Base-by-base conservation (phyloP, 2,329 filamentous ascomycete genomes). In the Geosmithia flava region DNA sequence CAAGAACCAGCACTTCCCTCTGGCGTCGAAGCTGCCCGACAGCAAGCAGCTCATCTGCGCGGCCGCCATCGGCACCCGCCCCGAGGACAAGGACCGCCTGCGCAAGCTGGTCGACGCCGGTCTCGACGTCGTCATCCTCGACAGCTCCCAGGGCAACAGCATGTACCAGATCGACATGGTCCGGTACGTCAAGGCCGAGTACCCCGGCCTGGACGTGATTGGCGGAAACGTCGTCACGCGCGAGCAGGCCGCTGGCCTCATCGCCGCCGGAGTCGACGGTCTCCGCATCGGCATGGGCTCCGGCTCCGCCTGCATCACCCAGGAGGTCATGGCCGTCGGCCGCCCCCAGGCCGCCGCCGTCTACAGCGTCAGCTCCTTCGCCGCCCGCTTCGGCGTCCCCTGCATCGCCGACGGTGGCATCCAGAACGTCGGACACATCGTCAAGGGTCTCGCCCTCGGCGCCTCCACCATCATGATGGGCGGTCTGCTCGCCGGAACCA, bases 91-190 rank as follows among this genome's bases (percentile, higher is more conserved):
- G 75, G 67, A 73, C 50, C 83, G 93, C 56, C 78, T 98, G 42
- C 73, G 85, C 68, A 85, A 87, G 67, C 81, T 98, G 44, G 90
- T 95, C 41, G 91, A 96, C 50, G 93, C 93, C 57, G 93, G 93
- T 53, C 79, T 98, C 47, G 93, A 98, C 61, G 86, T 98, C 64
- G 90, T 96, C 56, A 76, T 98, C 58, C 80, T 98, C 47, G 93
- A 98, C 75, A 93, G 86, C 70, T 94, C 87, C 62, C 93, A 98
- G 72, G 93, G 93, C 56, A 97, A 97, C 80, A 93, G 85, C 70
- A 89, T 97, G 75, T 98, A 91, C 78, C 91, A 97, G 74, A 84
- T 97, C 54, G 88, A 95, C 52, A 98, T 98, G 93, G 81, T 98
- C 74, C 89, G 90, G 70, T 97, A 84, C 76, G 78, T 93, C 72